Evolutionary conservation across 2,329 filamentous ascomycete species (phyloP), one percentile per base, ranked within the genome.

Genomic region (Thermoascus crustaceus): DNA sequence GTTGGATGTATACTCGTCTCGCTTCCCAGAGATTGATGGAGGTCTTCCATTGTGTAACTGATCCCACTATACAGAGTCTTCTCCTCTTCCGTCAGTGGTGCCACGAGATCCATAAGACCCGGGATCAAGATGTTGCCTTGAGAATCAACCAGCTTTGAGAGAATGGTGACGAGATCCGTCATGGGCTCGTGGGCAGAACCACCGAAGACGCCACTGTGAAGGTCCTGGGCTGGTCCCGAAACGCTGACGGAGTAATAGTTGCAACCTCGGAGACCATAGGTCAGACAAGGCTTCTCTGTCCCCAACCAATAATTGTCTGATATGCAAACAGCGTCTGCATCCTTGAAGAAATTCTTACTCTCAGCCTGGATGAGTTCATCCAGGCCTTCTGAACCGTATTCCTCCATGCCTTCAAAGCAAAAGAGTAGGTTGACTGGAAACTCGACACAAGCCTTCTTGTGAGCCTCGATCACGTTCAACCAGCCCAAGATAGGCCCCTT

Each of bases 321-420:
- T 59, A 98, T 98, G 69, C 91, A 98, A 41, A 96, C 86, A 4
- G 88, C 91, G 49, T 98, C 91, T 22, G 87, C 80, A 53, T 95
- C 89, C 55, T 86, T 86, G 70, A 98, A 98, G 72, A 81, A 96
- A 53, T 85, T 83, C 68, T 93, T 86, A 47, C 83, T 87, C 68
- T 98, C 91, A 30, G 76, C 80, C 48, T 83, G 74, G 65, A 98
- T 95, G 48, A 96, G 83, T 50, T 94, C 89, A 55, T 98, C 91
- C 37, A 98, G 74, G 23, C 91, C 91, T 60, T 96, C 89, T 0
- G 88, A 95, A 33, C 91, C 91, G 60, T 94, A 94, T 69, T 98
- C 91, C 68, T 98, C 91, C 91, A 98, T 98, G 32, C 91, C 91
- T 72, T 98, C 91, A 52, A 98, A 96, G 72, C 91, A 98, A 85